Evolutionary conservation across 2,329 filamentous ascomycete species (phyloP).

Genomic region (Fusarium scirpi): DNA sequence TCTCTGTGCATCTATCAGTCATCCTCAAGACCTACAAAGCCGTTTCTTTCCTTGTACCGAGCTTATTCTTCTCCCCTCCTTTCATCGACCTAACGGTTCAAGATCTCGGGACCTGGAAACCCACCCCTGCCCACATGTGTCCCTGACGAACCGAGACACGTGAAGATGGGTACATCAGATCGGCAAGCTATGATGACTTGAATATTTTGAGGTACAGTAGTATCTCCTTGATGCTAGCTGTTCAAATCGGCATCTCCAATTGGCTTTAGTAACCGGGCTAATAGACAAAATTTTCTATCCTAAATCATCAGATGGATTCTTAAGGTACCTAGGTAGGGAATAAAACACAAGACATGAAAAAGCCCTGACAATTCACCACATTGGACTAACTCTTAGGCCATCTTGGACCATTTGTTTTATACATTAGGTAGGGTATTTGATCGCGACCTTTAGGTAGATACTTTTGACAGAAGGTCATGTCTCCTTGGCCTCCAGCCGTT

Average conservation of each 20-base stretch:
- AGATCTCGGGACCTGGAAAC: conserved; percentile 10
- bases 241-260: background rate
- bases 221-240: background rate
- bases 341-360: background rate
- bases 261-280: too few species aligned
- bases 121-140: conserved; percentile 9
- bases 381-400: background rate
- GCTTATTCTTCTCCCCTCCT: background rate
- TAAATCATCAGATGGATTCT: background rate
- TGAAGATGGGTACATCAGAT: conserved; percentile 6
- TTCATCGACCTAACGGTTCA: background rate
- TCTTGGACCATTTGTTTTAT: background rate
- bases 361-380: background rate
- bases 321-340: background rate
- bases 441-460: background rate
- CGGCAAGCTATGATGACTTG: background rate
- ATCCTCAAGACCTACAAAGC: background rate
- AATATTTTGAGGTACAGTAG: background rate
- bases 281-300: background rate
- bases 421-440: background rate
- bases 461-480: background rate
- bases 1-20: background rate
- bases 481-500: background rate
- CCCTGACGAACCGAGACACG: conserved; percentile 26
- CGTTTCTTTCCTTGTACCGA: background rate